phyloP scores from a whole-genome alignment of 768 basidiomycete species.

The Clathrus columnatus region DNA sequence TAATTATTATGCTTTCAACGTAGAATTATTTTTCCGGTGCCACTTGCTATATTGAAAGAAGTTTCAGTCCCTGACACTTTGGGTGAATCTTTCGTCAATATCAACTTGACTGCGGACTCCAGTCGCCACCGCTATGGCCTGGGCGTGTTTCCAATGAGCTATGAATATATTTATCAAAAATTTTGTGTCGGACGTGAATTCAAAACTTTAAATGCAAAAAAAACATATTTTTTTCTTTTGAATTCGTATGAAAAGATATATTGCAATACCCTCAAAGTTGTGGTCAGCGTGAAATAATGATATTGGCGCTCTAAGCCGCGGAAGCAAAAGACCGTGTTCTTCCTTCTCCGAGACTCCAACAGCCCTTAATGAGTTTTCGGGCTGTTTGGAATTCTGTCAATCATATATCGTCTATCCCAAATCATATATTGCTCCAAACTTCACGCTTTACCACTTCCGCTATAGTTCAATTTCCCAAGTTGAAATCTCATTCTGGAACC shows the following conservation, averaged over 20 bases:
- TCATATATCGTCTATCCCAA: neutral
- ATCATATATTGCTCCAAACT: neutral
- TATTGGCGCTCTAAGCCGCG: neutral
- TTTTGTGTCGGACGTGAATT: too few relatives aligned
- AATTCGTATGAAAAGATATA: too few relatives aligned
- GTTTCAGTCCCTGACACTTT: neutral
- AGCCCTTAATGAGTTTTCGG: neutral
- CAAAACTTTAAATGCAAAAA: too few relatives aligned
- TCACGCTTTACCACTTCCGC: constrained; percentile 50
- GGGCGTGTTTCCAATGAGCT: too few relatives aligned
- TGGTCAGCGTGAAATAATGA: neutral
- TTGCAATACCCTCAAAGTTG: too few relatives aligned
- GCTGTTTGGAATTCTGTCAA: neutral
- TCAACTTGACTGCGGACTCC: neutral
- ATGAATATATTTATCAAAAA: too few relatives aligned
- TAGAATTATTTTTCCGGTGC: neutral
- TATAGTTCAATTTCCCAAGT: constrained; percentile 53
- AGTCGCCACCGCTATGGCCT: too few relatives aligned
- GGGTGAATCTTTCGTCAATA: neutral
- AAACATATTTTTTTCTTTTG: too few relatives aligned
- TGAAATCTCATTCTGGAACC: constrained; percentile 72
- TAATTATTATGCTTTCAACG: neutral
- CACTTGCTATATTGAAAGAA: neutral
- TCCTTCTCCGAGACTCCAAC: neutral
- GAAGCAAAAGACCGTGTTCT: neutral